Conservation (phyloP, 805 yeast species). For the Candida germanica region DNA sequence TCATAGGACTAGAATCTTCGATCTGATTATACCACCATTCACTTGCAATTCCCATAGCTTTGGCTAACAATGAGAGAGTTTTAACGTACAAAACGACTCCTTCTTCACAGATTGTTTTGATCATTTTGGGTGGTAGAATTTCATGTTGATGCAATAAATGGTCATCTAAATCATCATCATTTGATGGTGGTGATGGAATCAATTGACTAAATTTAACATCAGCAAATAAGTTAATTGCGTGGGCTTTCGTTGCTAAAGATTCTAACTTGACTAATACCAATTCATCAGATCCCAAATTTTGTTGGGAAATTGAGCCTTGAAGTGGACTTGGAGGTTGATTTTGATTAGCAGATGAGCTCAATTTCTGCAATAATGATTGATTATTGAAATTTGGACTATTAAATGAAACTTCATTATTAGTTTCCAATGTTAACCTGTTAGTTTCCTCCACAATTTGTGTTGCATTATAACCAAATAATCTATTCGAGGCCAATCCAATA, state of each 20-base stretch:
- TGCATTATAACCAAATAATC: constrained; percentile 61
- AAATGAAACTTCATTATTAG: constrained; percentile 9
- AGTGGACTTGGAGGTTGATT: too few species aligned
- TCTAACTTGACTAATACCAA: constrained; percentile 52
- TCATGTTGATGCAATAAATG: constrained; percentile 37
- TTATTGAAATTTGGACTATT: constrained; percentile 34
- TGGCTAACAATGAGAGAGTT: constrained; percentile 74
- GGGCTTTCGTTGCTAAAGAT: constrained; percentile 81
- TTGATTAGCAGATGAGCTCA: too few species aligned
- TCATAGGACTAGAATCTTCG: constrained; percentile 11
- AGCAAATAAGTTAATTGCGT: constrained; percentile 83
- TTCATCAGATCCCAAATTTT: constrained; percentile 25
- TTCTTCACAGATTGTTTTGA: constrained; percentile 69
- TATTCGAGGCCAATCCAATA: constrained; percentile 79
- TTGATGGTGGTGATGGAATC: constrained; percentile 67
- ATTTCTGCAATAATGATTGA: constrained; percentile 32
- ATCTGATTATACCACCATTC: constrained; percentile 77
- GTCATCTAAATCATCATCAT: constrained; percentile 33
- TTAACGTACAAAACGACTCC: constrained; percentile 84
- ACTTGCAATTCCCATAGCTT: constrained; percentile 81
- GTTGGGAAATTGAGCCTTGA: constrained; percentile 16
- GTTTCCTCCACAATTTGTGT: constrained; percentile 5
- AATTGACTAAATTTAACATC: constrained; percentile 87
- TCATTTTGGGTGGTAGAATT: constrained; percentile 53
- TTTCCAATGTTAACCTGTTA: constrained; percentile 3